Evolutionary conservation across 1,284 basidiomycete genomes (phyloP).

Genomic region (Trametes polyzona): DNA sequence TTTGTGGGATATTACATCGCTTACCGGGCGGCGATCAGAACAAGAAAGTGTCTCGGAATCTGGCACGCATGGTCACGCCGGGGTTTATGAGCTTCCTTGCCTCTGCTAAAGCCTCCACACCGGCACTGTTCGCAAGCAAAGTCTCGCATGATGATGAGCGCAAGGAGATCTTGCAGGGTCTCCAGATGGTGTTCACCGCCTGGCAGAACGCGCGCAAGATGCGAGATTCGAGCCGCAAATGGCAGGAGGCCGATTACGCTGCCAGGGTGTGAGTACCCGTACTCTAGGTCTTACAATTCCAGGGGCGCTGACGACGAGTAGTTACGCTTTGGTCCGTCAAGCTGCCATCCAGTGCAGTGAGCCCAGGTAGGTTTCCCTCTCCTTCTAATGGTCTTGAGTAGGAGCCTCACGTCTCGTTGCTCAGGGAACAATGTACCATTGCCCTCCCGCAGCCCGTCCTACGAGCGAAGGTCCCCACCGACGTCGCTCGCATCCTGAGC

Average conservation of each 20-base stretch:
- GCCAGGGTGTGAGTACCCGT: conserved; percentile 50
- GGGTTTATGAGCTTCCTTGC: conserved; percentile 45
- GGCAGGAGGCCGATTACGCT: conserved; percentile 60
- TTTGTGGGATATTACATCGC: not conserved
- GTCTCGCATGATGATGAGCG: conserved; percentile 25
- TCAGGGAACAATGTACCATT: conserved; percentile 51
- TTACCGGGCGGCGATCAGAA: conserved; percentile 24
- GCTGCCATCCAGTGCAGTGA: conserved; percentile 46
- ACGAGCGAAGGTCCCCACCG: conserved; percentile 30
- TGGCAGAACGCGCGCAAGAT: conserved; percentile 50
- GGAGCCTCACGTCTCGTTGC: not conserved
- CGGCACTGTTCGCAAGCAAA: conserved; percentile 45
- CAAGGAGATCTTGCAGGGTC: conserved; percentile 41
- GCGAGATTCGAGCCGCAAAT: conserved; percentile 47
- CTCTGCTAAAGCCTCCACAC: conserved; percentile 39
- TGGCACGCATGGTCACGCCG: conserved; percentile 34
- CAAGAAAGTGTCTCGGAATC: conserved; percentile 32
- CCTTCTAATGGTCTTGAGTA: not conserved
- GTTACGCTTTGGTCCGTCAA: conserved; percentile 53
- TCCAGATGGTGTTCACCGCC: conserved; percentile 46
- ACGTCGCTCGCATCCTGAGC: conserved; percentile 45
- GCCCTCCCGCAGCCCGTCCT: conserved; percentile 51
- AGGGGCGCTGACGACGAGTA: conserved; percentile 25
- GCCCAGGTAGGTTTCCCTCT: conserved; percentile 41
- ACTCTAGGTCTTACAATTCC: not conserved